phyloP scores from a whole-genome alignment of 192 early-diverging fungal genomes.

The Backusella tuberculispora region DNA sequence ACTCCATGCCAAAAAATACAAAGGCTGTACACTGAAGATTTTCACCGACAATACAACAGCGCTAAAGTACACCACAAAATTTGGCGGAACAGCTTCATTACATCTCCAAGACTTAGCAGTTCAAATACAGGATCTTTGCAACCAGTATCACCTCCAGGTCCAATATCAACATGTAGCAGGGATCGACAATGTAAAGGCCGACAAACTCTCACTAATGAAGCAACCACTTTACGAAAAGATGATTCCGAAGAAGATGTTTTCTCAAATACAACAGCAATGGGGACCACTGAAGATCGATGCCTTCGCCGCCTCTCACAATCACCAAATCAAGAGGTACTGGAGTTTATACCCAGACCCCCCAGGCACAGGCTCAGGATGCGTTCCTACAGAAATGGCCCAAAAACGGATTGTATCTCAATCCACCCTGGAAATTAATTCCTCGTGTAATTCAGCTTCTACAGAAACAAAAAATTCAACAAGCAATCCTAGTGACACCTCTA shows the following conservation, averaged over 20 bases:
- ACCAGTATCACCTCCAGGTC: background rate
- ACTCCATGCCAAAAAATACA: background rate
- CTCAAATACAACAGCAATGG: background rate
- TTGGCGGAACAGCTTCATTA: conserved; percentile 5
- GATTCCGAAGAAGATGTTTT: background rate
- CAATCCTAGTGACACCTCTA: no score
- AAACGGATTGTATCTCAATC: conserved; percentile 20
- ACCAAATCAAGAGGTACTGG: conserved; percentile 20
- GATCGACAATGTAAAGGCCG: conserved; percentile 13
- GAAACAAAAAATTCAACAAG: background rate
- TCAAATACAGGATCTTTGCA: conserved; percentile 15
- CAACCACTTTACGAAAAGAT: conserved; percentile 6
- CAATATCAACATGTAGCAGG: conserved; percentile 13
- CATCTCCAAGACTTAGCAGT: conserved; percentile 15
- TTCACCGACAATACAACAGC: conserved; percentile 27
- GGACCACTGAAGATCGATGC: conserved; percentile 3
- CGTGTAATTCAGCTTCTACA: conserved; percentile 1
- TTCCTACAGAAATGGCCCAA: conserved; percentile 24
- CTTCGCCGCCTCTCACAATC: conserved; percentile 8
- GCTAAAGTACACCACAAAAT: conserved; percentile 24
- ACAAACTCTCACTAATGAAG: background rate
- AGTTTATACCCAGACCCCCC: background rate
- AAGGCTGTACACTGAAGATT: background rate
- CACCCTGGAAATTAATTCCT: conserved; percentile 27
- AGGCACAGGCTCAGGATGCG: conserved; percentile 21